Conservation (phyloP, 1,139 yeast genomes). For the Sugiyamaella xylanicola region DNA sequence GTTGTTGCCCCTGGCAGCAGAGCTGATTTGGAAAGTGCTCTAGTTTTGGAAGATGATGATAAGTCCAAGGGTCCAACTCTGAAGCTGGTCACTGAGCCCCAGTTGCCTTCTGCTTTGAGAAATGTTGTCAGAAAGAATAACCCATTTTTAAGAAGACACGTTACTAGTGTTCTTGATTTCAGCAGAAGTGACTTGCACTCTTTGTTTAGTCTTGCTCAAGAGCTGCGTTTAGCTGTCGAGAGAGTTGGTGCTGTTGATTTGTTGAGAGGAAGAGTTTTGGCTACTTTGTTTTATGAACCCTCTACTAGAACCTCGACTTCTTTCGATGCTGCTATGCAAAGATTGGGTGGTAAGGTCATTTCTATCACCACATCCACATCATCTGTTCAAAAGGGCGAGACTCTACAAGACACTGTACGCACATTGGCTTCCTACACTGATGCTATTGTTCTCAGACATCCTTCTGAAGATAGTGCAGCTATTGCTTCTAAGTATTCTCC, state of each 20-base stretch:
- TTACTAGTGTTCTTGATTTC: conserved; percentile 85
- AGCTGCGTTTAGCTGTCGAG: conserved; percentile 95
- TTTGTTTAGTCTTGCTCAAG: conserved; percentile 95
- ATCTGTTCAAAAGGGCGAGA: conserved; percentile 96
- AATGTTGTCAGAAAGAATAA: conserved; percentile 75
- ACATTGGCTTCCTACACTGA: conserved; percentile 94
- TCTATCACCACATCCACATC: conserved; percentile 82
- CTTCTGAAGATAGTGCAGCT: conserved; percentile 86
- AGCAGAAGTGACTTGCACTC: conserved; percentile 86
- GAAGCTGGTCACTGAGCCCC: conserved; percentile 55
- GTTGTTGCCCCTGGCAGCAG: conserved; percentile 24
- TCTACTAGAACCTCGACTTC: conserved; percentile 96
- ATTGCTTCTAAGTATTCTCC: conserved; percentile 96
- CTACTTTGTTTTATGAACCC: conserved; percentile 97
- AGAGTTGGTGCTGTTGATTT: conserved; percentile 93
- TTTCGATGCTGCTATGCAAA: conserved; percentile 99
- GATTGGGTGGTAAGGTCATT: conserved; percentile 97
- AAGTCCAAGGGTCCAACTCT: conserved; percentile 55
- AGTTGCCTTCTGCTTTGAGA: conserved; percentile 58
- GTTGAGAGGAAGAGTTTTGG: conserved; percentile 84
- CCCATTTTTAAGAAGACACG: conserved; percentile 85
- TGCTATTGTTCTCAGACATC: conserved; percentile 96
- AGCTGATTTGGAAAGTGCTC: conserved; percentile 41
- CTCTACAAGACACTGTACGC: conserved; percentile 94
- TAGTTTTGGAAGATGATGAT: conserved; percentile 46